Percentiles rank a stretch among this genome's conserved stretches.
phyloP scores from a whole-genome alignment of 1,284 basidiomycete genomes.

The Caloboletus firmus region DNA sequence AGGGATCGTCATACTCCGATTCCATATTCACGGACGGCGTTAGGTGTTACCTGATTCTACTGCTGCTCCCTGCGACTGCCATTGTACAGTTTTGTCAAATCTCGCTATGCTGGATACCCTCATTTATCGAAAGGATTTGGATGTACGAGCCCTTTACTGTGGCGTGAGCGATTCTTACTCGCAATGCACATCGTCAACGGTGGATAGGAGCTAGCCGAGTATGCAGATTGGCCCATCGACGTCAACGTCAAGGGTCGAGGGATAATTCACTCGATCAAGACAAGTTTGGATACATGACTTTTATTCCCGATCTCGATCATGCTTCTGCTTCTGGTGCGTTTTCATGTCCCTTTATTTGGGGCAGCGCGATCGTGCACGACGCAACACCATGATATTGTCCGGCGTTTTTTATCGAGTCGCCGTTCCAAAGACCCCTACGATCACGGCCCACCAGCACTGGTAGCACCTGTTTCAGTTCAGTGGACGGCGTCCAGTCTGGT shows the following conservation, averaged over 20 bases:
- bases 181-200: neutral
- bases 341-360: neutral
- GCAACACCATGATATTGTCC: slow-evolving; percentile 1
- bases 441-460: slow-evolving; percentile 7
- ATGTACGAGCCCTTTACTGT: neutral
- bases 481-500: slow-evolving; percentile 12
- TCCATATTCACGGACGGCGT: neutral
- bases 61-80: neutral
- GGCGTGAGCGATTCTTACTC: neutral
- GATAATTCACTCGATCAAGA: slow-evolving; percentile 7
- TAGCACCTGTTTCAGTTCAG: slow-evolving; percentile 7
- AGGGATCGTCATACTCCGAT: neutral
- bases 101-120: slow-evolving; percentile 1
- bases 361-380: slow-evolving; percentile 6
- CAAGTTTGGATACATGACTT: slow-evolving; percentile 4
- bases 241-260: slow-evolving; percentile 14
- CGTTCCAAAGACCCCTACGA: slow-evolving; percentile 12
- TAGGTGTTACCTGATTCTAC: neutral
- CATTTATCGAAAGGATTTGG: neutral
- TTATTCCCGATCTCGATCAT: slow-evolving; percentile 1
- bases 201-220: neutral
- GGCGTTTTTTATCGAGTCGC: slow-evolving; percentile 14
- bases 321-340: neutral
- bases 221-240: slow-evolving; percentile 5
- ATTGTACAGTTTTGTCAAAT: neutral